A percentile compares a stretch with the other conserved stretches of the same genome.
Evolutionary conservation across 176 grass and related monocot species (phyloP).

Genomic region (Microstegium vimineum): DNA sequence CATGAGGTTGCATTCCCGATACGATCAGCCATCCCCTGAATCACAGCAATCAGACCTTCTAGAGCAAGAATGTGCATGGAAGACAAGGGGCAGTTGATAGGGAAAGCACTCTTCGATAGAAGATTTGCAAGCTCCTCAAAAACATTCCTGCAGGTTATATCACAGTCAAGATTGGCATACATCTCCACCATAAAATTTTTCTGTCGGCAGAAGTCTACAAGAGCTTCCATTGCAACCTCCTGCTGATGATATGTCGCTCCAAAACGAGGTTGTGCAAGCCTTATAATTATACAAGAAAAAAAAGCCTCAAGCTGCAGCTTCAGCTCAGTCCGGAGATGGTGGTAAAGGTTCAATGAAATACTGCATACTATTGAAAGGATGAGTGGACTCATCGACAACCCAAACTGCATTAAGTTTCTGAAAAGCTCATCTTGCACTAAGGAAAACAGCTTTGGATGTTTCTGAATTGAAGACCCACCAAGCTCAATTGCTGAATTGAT

Average conservation of each 20-base stretch:
- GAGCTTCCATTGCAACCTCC: slow-evolving; percentile 94
- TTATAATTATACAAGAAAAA: slow-evolving; percentile 91
- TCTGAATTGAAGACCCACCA: slow-evolving; percentile 64
- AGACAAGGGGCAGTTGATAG: slow-evolving; percentile 90
- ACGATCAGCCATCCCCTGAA: slow-evolving; percentile 83
- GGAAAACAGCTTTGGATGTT: slow-evolving; percentile 69
- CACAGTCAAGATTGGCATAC: slow-evolving; percentile 98
- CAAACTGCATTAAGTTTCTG: slow-evolving; percentile 93
- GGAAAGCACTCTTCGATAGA: slow-evolving; percentile 95
- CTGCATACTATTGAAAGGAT: slow-evolving; percentile 96
- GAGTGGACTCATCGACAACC: slow-evolving; percentile 72
- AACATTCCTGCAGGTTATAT: slow-evolving; percentile 92
- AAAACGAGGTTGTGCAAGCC: slow-evolving; percentile 84
- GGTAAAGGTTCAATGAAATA: slow-evolving; percentile 93
- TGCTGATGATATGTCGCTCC: slow-evolving; percentile 90
- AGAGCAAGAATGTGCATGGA: slow-evolving; percentile 89
- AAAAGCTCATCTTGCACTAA: slow-evolving; percentile 94
- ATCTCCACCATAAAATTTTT: slow-evolving; percentile 94
- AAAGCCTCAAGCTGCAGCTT: slow-evolving; percentile 98
- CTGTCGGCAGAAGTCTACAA: slow-evolving; percentile 91
- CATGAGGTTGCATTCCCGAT: slow-evolving; percentile 56
- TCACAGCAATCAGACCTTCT: slow-evolving; percentile 94
- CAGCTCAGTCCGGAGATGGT: slow-evolving; percentile 78
- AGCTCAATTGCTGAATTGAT: slow-evolving; percentile 93
- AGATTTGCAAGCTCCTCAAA: slow-evolving; percentile 96